phyloP scores from a whole-genome alignment of 2,329 filamentous ascomycete genomes.

The Sporothrix pallida region DNA sequence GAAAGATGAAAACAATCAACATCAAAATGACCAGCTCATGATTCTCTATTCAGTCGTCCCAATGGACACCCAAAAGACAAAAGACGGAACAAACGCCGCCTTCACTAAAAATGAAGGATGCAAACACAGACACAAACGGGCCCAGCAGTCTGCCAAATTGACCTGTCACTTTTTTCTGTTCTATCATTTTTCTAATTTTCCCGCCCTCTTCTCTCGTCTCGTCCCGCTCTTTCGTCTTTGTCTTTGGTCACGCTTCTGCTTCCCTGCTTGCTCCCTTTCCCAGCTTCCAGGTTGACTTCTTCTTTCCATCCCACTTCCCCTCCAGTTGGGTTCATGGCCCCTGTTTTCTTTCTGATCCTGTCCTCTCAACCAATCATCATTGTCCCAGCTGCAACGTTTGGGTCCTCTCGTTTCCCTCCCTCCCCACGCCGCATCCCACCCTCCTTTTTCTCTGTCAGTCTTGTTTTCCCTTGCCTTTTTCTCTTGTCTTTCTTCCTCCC shows the following conservation, averaged over 20 bases:
- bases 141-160: not conserved
- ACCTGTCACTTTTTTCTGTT: conserved; percentile 1
- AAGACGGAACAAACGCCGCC: not conserved
- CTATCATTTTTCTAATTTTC: not conserved
- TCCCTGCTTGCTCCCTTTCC: not conserved
- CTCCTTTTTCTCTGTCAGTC: conserved; percentile 1
- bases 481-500: not conserved
- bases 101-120: too few relatives aligned
- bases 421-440: conserved; percentile 16
- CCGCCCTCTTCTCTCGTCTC: not conserved
- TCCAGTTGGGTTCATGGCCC: not conserved
- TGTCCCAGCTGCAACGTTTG: conserved; percentile 12
- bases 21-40: too few relatives aligned
- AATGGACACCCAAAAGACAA: not conserved
- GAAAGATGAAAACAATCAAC: too few relatives aligned
- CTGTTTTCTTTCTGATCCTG: not conserved
- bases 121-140: not conserved
- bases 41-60: not conserved
- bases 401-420: not conserved
- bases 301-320: not conserved
- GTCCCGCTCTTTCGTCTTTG: not conserved
- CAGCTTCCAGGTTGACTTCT: not conserved
- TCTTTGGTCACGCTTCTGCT: not conserved
- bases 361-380: not conserved
- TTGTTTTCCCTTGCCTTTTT: not conserved